Base-by-base conservation (phyloP, 306 rosid species). In the Trichosanthes truncata region DNA sequence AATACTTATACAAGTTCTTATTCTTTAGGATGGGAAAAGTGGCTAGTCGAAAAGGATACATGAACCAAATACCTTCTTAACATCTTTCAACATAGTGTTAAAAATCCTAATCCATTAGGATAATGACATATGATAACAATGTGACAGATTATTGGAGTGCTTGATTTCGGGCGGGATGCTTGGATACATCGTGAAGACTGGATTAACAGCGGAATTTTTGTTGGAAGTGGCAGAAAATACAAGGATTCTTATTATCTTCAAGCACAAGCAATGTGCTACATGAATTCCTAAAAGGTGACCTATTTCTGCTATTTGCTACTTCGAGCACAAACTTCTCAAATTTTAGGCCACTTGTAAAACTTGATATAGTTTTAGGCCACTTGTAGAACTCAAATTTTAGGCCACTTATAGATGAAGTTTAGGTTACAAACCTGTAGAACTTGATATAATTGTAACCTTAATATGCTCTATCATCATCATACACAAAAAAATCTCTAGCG, bases 181-280 rank as follows among this genome's bases (percentile, higher is more conserved):
- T 95, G 97, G 98, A 80, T 95, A 48, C 90, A 77, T 59, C 82
- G 96, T 41, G 97, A 91, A 53, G 98, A 95, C 77, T 95, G 98
- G 98, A 92, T 92, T 84, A 87, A 77, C 76, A 87, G 82, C 23
- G 97, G 97, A 49, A 46, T 91, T 76, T 94, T 86, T 75, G 29
- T 88, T 51, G 97, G 90, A 77, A 89, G 88, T 78, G 92, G 91
- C 76, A 87, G 84, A 81, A 95, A 95, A 78, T 95, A 92, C 97
- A 95, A 91, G 88, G 98, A 95, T 82, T 92, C 98, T 15, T 88
- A 86, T 79, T 92, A 83, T 79, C 87, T 92, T 83, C 97, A 95
- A 86, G 98, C 92, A 67, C 98, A 92, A 86, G 93, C 97, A 15
- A 95, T 95, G 97, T 95, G 97, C 66, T 95, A 89, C 81, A 87